These are phyloP conservation scores for Saturnispora diversa DNA, from an alignment of 805 yeast species.

Conservation along the genomic window DNA sequence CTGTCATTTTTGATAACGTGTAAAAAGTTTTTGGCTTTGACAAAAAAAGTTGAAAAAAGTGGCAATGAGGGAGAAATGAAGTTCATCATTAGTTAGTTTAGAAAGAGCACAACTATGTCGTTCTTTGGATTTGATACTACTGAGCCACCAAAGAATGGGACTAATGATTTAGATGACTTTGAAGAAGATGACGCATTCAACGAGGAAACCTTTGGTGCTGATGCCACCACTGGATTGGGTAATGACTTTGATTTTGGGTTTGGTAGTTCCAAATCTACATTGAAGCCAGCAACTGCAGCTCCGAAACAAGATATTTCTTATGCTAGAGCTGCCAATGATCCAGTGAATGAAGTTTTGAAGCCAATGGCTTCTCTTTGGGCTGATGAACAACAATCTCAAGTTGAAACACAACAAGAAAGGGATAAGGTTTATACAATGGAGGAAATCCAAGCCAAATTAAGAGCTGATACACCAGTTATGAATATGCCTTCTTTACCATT, in stretches of 20 bases:
- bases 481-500: constrained; percentile 20
- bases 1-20: constrained; percentile 1
- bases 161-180: constrained; percentile 66
- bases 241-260: constrained; percentile 61
- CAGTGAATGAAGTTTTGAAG: constrained; percentile 39
- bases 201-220: constrained; percentile 69
- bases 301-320: constrained; percentile 30
- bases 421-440: constrained; percentile 61
- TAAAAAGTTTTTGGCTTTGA: not conserved
- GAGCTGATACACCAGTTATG: constrained; percentile 29
- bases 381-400: constrained; percentile 22
- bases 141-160: constrained; percentile 31
- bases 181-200: constrained; percentile 75
- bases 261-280: constrained; percentile 15
- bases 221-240: constrained; percentile 33
- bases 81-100: not conserved
- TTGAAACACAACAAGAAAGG: constrained; percentile 16
- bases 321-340: constrained; percentile 34
- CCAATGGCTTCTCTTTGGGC: constrained; percentile 74
- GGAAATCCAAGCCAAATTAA: constrained; percentile 75
- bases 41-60: too few relatives aligned
- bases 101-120: constrained; percentile 38
- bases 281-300: constrained; percentile 21
- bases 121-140: constrained; percentile 58
- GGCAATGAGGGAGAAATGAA: too few relatives aligned